Percentiles rank a stretch among this genome's conserved stretches.
Conservation (phyloP, 1,284 basidiomycete genomes). For the Sanghuangporus weigelae region DNA sequence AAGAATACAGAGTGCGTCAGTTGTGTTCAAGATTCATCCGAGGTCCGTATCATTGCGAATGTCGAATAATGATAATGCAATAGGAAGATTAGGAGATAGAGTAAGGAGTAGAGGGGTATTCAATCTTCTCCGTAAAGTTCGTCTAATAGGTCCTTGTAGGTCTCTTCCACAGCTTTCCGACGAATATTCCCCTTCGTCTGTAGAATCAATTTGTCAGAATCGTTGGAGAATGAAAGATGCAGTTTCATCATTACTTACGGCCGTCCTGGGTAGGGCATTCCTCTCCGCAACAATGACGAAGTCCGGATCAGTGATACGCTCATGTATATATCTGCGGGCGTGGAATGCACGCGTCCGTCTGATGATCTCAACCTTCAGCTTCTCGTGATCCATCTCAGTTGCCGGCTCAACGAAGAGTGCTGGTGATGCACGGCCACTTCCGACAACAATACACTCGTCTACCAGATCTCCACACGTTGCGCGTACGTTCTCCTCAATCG, state of each 20-base stretch:
- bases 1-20: conserved; percentile 7
- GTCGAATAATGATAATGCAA: conserved; percentile 10
- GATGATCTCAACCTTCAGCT: conserved; percentile 57
- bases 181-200: conserved; percentile 65
- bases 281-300: conserved; percentile 53
- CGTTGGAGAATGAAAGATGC: not conserved
- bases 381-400: conserved; percentile 40
- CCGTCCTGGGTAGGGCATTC: conserved; percentile 55
- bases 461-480: conserved; percentile 50
- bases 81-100: not conserved
- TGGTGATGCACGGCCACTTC: conserved; percentile 59
- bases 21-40: conserved; percentile 5
- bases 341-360: conserved; percentile 63
- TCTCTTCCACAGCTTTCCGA: conserved; percentile 55
- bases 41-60: conserved; percentile 1
- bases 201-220: not conserved
- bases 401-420: conserved; percentile 62
- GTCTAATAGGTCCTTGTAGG: conserved; percentile 48
- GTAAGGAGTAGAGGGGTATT: not conserved
- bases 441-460: conserved; percentile 59
- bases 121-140: conserved; percentile 34
- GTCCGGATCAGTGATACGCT: conserved; percentile 50
- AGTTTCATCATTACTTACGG: conserved; percentile 19
- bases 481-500: conserved; percentile 66
- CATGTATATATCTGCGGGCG: conserved; percentile 59